These are phyloP conservation scores for Flaveria floridana DNA, from an alignment of 140 eudicot genomes.

Conservation along the genomic window DNA sequence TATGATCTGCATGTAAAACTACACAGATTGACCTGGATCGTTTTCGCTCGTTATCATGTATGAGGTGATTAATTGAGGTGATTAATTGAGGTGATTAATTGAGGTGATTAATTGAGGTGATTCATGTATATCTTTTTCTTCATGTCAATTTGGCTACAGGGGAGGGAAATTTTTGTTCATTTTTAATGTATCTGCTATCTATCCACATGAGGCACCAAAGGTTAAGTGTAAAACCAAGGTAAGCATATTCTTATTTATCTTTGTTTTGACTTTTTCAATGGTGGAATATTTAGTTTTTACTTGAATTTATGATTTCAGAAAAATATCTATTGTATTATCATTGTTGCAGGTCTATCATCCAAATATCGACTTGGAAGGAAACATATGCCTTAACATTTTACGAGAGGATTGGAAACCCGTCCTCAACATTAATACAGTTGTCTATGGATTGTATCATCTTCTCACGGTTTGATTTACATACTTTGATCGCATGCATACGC, in stretches of 20 bases:
- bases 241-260: slow-evolving; percentile 10
- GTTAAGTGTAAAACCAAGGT: slow-evolving; percentile 86
- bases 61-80: no score
- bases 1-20: background rate
- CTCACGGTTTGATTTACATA: slow-evolving; percentile 47
- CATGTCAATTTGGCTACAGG: slow-evolving; percentile 27
- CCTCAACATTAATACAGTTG: slow-evolving; percentile 62
- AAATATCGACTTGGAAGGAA: slow-evolving; percentile 76
- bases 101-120: background rate
- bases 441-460: slow-evolving; percentile 72
- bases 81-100: background rate
- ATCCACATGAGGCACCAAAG: slow-evolving; percentile 80
- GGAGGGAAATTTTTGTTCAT: slow-evolving; percentile 62
- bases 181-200: slow-evolving; percentile 53
- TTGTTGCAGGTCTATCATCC: slow-evolving; percentile 70
- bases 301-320: background rate
- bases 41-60: background rate
- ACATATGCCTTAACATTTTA: slow-evolving; percentile 64
- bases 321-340: background rate
- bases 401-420: slow-evolving; percentile 88
- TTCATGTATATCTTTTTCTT: background rate
- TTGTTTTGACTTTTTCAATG: background rate
- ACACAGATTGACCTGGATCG: background rate
- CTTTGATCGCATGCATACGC: background rate
- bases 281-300: background rate